Percentiles rank a stretch among this genome's conserved stretches.
Evolutionary conservation across 2,329 filamentous ascomycete species (phyloP).

Genomic region (Colletotrichum sp.): DNA sequence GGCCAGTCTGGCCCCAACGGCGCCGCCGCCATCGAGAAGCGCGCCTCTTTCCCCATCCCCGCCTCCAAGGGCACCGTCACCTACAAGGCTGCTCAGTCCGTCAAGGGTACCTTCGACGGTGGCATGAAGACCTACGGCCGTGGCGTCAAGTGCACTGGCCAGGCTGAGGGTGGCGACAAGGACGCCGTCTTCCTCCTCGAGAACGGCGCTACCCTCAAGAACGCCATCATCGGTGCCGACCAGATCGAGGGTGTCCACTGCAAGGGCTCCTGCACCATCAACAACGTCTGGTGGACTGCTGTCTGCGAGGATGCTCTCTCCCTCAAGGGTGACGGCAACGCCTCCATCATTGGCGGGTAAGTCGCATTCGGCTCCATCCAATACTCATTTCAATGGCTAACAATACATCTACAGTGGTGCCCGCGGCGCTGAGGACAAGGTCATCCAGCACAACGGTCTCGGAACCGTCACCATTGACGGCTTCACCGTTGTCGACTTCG

Average conservation of each 20-base stretch:
- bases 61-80: slow-evolving; percentile 30
- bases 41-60: slow-evolving; percentile 30
- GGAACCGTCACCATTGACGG: slow-evolving; percentile 23
- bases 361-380: neutral
- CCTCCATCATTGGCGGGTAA: slow-evolving; percentile 15
- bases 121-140: slow-evolving; percentile 39
- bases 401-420: neutral
- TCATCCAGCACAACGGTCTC: slow-evolving; percentile 23
- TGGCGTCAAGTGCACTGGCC: slow-evolving; percentile 42
- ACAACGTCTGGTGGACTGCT: slow-evolving; percentile 55
- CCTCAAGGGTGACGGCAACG: slow-evolving; percentile 21
- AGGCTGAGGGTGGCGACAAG: slow-evolving; percentile 47
- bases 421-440: slow-evolving; percentile 19
- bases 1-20: slow-evolving; percentile 11
- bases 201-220: slow-evolving; percentile 46
- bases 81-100: slow-evolving; percentile 21
- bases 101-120: slow-evolving; percentile 31
- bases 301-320: slow-evolving; percentile 41
- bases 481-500: slow-evolving; percentile 20
- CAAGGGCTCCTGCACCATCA: slow-evolving; percentile 44
- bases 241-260: slow-evolving; percentile 54
- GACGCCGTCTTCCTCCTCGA: slow-evolving; percentile 48
- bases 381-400: neutral
- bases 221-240: slow-evolving; percentile 50
- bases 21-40: slow-evolving; percentile 21